These are phyloP conservation scores for Cercophora newfieldiana DNA, from an alignment of 495 filamentous ascomycete genomes.

Conservation along the genomic window DNA sequence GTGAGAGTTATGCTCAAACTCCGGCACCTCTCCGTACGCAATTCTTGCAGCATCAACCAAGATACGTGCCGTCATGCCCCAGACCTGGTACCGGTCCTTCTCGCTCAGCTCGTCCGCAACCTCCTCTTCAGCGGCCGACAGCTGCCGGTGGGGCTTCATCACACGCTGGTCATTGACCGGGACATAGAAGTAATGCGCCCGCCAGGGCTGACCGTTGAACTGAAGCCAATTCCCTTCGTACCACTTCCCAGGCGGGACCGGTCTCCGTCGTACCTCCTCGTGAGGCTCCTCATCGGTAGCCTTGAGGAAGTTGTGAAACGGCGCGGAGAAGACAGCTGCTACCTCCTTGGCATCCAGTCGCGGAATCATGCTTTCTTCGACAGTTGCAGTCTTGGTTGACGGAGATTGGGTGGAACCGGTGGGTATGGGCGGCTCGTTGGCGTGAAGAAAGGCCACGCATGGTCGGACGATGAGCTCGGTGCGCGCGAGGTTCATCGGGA, in stretches of 20 bases:
- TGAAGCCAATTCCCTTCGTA: constrained; percentile 66
- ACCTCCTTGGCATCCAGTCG: constrained; percentile 82
- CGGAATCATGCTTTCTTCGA: constrained; percentile 73
- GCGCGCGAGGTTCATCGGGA: constrained; percentile 76
- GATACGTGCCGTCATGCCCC: constrained; percentile 89
- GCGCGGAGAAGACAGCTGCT: constrained; percentile 84
- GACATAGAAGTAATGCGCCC: constrained; percentile 89
- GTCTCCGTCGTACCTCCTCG: constrained; percentile 14
- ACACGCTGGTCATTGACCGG: constrained; percentile 64
- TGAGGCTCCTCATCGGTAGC: constrained; percentile 45
- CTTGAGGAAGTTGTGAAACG: constrained; percentile 70
- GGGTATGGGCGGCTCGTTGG: constrained; percentile 43
- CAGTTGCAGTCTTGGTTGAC: constrained; percentile 34
- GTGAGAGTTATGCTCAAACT: constrained; percentile 78
- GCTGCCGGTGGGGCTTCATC: constrained; percentile 45
- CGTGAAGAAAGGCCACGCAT: constrained; percentile 79
- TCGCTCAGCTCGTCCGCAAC: constrained; percentile 22
- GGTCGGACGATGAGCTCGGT: constrained; percentile 82
- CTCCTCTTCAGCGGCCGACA: constrained; percentile 25
- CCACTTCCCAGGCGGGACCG: constrained; percentile 60
- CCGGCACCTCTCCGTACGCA: constrained; percentile 76
- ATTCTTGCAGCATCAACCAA: constrained; percentile 81
- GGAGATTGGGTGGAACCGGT: constrained; percentile 22
- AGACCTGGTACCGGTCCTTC: constrained; percentile 69
- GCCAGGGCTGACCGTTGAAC: constrained; percentile 64